These are phyloP conservation scores for Aegle marmelos DNA, from an alignment of 345 rosid species.

Conservation along the genomic window DNA sequence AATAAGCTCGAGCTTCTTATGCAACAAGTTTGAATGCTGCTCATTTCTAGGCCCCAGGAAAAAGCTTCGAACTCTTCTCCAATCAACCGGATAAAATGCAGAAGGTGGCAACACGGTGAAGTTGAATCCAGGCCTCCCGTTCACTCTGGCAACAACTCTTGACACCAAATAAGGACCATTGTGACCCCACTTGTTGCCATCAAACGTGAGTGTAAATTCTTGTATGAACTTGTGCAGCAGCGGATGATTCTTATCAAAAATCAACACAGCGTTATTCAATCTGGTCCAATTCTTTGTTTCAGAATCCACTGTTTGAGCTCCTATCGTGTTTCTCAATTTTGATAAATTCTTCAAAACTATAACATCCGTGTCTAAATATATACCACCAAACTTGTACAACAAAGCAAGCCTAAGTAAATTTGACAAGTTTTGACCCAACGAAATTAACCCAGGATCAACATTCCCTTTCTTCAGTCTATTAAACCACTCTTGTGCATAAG, in stretches of 20 bases:
- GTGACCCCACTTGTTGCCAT: conserved; percentile 97
- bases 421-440: conserved; percentile 88
- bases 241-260: conserved; percentile 78
- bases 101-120: conserved; percentile 71
- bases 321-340: conserved; percentile 54
- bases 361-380: conserved; percentile 78
- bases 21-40: conserved; percentile 50
- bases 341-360: conserved; percentile 49
- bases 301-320: conserved; percentile 67
- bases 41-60: conserved; percentile 42
- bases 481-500: conserved; percentile 72
- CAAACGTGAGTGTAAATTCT: conserved; percentile 75
- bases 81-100: conserved; percentile 84
- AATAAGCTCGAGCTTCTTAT: conserved; percentile 43
- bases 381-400: conserved; percentile 82
- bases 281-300: conserved; percentile 75
- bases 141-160: conserved; percentile 59
- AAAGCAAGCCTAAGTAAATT: conserved; percentile 71
- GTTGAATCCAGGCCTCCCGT: conserved; percentile 33
- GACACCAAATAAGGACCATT: conserved; percentile 94
- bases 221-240: conserved; percentile 66
- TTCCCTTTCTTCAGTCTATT: conserved; percentile 44
- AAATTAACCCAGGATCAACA: conserved; percentile 68
- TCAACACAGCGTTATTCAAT: conserved; percentile 78
- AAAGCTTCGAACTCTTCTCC: conserved; percentile 61